Evolutionary conservation across 108 stramenopile genomes (phyloP).

Genomic region (Conticribra weissflogii): DNA sequence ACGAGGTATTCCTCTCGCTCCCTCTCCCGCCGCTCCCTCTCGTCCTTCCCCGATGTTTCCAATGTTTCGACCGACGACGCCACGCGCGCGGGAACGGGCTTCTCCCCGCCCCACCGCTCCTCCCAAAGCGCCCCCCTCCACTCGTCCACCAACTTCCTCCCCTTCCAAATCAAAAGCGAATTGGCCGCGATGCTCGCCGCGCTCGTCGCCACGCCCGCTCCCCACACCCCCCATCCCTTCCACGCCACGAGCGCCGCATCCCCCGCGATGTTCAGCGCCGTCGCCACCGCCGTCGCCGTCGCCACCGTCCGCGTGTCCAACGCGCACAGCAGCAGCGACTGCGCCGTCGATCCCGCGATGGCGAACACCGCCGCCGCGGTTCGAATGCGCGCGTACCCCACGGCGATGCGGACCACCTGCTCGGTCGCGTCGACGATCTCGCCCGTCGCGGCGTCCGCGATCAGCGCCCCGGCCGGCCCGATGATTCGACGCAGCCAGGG

Average conservation of each 20-base stretch:
- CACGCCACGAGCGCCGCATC: slow-evolving; percentile 48
- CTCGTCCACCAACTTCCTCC: slow-evolving; percentile 29
- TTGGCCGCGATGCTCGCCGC: slow-evolving; percentile 46
- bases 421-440: slow-evolving; percentile 23
- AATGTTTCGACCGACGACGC: too few relatives aligned
- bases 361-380: slow-evolving; percentile 51
- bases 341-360: slow-evolving; percentile 64
- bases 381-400: slow-evolving; percentile 65
- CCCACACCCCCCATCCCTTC: slow-evolving; percentile 47
- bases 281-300: slow-evolving; percentile 59
- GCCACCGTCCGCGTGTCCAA: slow-evolving; percentile 65
- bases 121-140: slow-evolving; percentile 42
- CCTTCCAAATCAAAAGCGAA: slow-evolving; percentile 47
- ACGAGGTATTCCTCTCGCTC: not conserved
- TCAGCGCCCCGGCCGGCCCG: slow-evolving; percentile 22
- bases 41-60: not conserved
- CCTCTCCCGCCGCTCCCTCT: not conserved
- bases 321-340: slow-evolving; percentile 64
- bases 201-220: slow-evolving; percentile 68
- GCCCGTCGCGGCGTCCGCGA: slow-evolving; percentile 9
- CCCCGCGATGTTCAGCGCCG: slow-evolving; percentile 61
- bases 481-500: slow-evolving; percentile 45
- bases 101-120: slow-evolving; percentile 1
- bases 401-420: slow-evolving; percentile 47
- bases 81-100: not conserved